phyloP scores from a whole-genome alignment of 2,329 filamentous ascomycete genomes.

The Daldinia sp. region DNA sequence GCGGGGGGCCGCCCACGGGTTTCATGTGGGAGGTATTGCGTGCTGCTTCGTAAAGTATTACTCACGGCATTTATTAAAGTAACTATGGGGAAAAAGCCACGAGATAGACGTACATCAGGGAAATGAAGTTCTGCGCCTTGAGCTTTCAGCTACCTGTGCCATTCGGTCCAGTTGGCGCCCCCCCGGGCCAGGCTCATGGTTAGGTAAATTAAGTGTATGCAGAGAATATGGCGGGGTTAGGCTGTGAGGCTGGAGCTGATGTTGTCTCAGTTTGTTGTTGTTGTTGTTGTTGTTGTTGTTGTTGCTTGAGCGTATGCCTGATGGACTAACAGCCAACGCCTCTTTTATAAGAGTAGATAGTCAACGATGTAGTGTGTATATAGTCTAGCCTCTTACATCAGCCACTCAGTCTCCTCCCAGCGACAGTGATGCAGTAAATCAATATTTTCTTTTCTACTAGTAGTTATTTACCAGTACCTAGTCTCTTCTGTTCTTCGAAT shows the following conservation, averaged over 20 bases:
- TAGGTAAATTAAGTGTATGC: background rate
- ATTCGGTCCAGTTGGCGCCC: background rate
- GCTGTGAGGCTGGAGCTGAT: conserved; percentile 8
- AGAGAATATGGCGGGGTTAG: conserved; percentile 4
- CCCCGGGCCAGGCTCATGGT: background rate
- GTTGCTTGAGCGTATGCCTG: background rate
- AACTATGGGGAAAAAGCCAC: too few species aligned
- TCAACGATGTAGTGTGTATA: background rate
- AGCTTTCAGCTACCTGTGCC: background rate
- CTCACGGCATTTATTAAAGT: background rate
- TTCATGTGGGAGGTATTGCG: conserved; percentile 9
- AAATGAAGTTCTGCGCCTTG: background rate
- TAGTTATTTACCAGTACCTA: too few species aligned
- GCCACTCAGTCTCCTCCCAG: background rate
- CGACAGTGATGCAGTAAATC: background rate
- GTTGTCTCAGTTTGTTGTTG: conserved; percentile 3
- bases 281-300: background rate
- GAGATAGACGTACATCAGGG: background rate
- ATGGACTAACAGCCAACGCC: background rate
- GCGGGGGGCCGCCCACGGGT: background rate
- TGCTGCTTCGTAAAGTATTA: background rate
- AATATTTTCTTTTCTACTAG: too few species aligned
- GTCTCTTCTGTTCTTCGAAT: background rate
- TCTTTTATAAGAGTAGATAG: background rate
- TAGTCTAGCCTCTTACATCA: background rate